Evolutionary conservation across 305 asterid genomes (phyloP).

Genomic region (Caryopteris hybrid): DNA sequence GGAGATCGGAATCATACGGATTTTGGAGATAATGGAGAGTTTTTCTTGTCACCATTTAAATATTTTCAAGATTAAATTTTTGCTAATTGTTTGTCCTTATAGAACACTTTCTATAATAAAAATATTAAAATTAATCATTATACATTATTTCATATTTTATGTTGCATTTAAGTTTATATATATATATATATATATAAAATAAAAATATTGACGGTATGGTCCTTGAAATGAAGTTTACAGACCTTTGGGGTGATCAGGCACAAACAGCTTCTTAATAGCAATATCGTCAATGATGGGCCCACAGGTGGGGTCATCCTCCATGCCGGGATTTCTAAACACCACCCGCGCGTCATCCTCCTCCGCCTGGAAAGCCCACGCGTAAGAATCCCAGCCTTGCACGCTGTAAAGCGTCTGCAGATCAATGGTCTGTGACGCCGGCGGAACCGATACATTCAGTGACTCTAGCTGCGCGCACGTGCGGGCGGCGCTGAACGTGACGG

Average conservation of each 20-base stretch:
- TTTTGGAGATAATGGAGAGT: too few relatives aligned
- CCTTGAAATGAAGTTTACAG: too few relatives aligned
- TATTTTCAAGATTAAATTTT: too few relatives aligned
- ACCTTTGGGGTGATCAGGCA: constrained; percentile 72
- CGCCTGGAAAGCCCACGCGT: constrained; percentile 85
- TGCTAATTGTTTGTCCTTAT: too few relatives aligned
- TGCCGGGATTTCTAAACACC: constrained; percentile 77
- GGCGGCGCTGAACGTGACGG: constrained; percentile 88
- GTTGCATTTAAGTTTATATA: too few relatives aligned
- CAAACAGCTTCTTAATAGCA: constrained; percentile 83
- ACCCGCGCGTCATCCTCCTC: constrained; percentile 45
- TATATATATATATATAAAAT: too few relatives aligned
- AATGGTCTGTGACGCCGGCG: constrained; percentile 74
- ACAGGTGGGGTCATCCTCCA: constrained; percentile 97
- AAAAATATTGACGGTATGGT: too few relatives aligned
- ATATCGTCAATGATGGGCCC: constrained; percentile 91
- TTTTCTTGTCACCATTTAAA: too few relatives aligned
- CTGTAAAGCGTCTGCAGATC: constrained; percentile 83
- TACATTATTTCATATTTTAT: too few relatives aligned
- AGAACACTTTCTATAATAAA: too few relatives aligned
- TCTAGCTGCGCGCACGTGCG: constrained; percentile 97
- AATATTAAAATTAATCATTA: too few relatives aligned
- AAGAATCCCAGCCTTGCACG: constrained; percentile 89
- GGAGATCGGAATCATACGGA: too few relatives aligned
- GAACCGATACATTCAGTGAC: constrained; percentile 81